Percentiles rank a stretch among this genome's conserved stretches.
Evolutionary conservation across 2,329 filamentous ascomycete species (phyloP).

Genomic region (Beauveria medogensis): DNA sequence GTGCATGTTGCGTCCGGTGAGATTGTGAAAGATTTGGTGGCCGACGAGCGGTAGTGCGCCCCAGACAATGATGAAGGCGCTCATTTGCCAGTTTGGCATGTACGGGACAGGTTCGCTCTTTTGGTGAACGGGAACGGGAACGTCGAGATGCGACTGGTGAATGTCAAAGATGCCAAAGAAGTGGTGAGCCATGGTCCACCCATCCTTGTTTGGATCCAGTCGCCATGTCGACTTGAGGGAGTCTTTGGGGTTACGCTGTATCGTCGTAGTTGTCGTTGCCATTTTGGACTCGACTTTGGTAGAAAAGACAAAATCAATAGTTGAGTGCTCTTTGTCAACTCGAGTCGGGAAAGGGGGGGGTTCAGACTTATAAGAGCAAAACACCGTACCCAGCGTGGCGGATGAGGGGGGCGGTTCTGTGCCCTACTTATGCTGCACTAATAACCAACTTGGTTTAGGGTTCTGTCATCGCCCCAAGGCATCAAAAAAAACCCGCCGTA

Average conservation of each 20-base stretch:
- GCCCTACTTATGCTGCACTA: neutral
- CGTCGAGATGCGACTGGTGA: conserved; percentile 13
- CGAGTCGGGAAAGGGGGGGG: neutral
- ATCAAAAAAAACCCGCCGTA: neutral
- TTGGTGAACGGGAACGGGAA: conserved; percentile 20
- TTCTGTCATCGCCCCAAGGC: neutral
- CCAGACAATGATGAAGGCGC: conserved; percentile 25
- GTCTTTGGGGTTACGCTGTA: conserved; percentile 14
- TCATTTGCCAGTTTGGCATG: conserved; percentile 20
- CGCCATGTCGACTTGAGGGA: conserved; percentile 20
- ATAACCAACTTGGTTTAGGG: neutral
- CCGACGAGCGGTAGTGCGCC: conserved; percentile 19
- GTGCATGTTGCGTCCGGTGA: conserved; percentile 12
- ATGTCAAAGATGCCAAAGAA: conserved; percentile 14
- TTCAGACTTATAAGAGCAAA: neutral
- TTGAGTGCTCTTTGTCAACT: neutral
- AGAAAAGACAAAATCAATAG: too few species aligned
- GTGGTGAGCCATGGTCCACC: conserved; percentile 16
- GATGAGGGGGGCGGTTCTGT: neutral
- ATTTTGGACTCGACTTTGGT: neutral
- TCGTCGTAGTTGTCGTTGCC: neutral
- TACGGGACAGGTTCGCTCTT: conserved; percentile 27
- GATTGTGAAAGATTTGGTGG: conserved; percentile 13
- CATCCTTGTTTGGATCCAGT: conserved; percentile 4
- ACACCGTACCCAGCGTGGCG: neutral